phyloP scores from a whole-genome alignment of 169 alveolate species.

The Eimeria tenella region DNA sequence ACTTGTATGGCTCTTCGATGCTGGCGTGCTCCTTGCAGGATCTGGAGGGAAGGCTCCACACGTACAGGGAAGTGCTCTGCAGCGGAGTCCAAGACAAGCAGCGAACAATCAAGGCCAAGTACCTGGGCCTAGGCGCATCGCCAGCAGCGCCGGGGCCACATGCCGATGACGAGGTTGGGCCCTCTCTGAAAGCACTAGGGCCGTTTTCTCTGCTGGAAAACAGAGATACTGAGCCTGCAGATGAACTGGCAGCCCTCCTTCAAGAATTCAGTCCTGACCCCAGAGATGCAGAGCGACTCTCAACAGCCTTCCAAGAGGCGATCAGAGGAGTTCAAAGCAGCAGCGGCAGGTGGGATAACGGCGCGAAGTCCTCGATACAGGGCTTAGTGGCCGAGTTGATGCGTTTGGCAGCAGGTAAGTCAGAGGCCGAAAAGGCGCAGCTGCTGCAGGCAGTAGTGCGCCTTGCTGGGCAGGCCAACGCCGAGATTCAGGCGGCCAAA shows the following conservation, averaged over 20 bases:
- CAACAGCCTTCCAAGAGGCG: constrained; percentile 15
- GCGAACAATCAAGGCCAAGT: constrained; percentile 19
- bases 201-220: not conserved
- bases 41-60: constrained; percentile 12
- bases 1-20: not conserved
- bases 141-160: constrained; percentile 35
- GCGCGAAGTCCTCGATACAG: constrained; percentile 15
- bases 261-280: constrained; percentile 13
- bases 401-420: constrained; percentile 10
- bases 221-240: not conserved
- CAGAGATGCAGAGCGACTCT: constrained; percentile 11
- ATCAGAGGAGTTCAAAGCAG: not conserved
- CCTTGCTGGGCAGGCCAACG: not conserved
- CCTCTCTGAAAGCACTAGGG: not conserved
- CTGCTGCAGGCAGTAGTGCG: constrained; percentile 57
- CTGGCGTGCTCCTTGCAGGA: not conserved
- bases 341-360: constrained; percentile 37
- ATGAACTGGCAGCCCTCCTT: constrained; percentile 36
- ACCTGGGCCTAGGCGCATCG: constrained; percentile 8
- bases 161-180: not conserved
- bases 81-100: constrained; percentile 72
- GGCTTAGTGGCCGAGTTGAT: constrained; percentile 40
- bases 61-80: constrained; percentile 61
- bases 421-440: constrained; percentile 18
- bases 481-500: constrained; percentile 9